Evolutionary conservation across 257 asterid species (phyloP), one percentile per base, ranked within the genome.

Genomic region (Penstemon newberryi): DNA sequence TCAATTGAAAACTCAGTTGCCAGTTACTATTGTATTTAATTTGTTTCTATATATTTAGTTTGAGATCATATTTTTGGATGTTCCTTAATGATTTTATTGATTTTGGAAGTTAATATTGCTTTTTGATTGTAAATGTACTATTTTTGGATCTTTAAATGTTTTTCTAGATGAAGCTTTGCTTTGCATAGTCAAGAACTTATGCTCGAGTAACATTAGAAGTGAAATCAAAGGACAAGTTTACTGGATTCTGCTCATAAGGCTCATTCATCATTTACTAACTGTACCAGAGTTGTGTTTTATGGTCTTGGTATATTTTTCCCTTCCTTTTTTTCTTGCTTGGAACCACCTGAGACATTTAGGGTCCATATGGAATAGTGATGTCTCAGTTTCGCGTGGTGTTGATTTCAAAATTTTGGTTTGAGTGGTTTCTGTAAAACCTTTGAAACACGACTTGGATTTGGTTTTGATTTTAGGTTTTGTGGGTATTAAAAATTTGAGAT

Each of bases 111-210:
- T 42, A n/a, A 9, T 3, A n/a, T 44, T 4, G 60, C 56, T 15
- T 5, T 39, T 37, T 59, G 37, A 18, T 25, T 62, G 25, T 46
- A 8, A 68, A 61, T 9, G 43, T n/a, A 6, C 62, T 6, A 5
- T 56, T 19, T 5, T 58, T 38, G 25, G 63, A 38, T 58, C 47
- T 40, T 59, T 6, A 12, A 59, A 42, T n/a, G 66, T 67, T 33
- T 55, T 67, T 60, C 66, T 60, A 18, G 65, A 40, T 44, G 33
- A 66, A 60, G 51, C 41, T 73, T 63, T 39, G 18, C 51, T 13
- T 5, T 58, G 12, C 45, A 41, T 55, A 15, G 12, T 4, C 55
- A 37, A 43, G 18, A 62, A 42, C 56, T 71, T 55, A 25, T 54
- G 13, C 12, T 53, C 43, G 51, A 53, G 25, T 58, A 60, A n/a